Base-by-base conservation (phyloP, 345 rosid species). In the Linum tenue region DNA sequence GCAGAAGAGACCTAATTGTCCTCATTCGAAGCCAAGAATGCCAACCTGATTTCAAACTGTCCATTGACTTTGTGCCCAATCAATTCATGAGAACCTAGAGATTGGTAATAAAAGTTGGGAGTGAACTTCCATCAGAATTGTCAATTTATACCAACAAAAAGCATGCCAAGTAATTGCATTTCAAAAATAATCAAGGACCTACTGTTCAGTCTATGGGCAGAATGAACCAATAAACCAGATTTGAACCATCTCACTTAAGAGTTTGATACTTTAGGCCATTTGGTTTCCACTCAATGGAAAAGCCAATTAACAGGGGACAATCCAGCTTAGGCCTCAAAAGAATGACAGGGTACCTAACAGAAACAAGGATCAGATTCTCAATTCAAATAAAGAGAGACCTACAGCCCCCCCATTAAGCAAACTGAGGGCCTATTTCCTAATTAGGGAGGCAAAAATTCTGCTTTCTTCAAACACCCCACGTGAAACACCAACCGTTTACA, bases 1-100 rank as follows among this genome's bases (percentile, higher is more conserved):
- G 64, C 16, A 67, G 76, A 57, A 80, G 76, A 69, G 73, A 59
- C 80, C 79, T 55, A 17, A 55, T 31, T 2, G 59, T 42, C 10
- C 59, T 65, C 94, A 83, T 87, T 67, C 65, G 67, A 64, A 62
- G 56, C 31, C 50, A 73, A 62, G 60, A 72, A 86, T 80, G 78
- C 76, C 77, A 72, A 75, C 82, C 80, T 85, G 85, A 72, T 56
- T 74, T 43, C 62, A 63, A 41, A 41, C 44, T 41, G 44, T 8
- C 53, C 53, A 48, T 15, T 48, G 14, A 48, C 9, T 15, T 48
- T 15, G 53, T 10, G 53, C 3, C 53, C 14, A 48, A 48, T 15
- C 12, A 9, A 9, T 15, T 48, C 53, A 48, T 48, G 31, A 48
- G 53, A 48, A 48, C 14, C 53, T 48, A 15, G 12, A 15, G 53